Conservation (phyloP, 768 basidiomycete genomes). For the Hydnomerulius pinastri region DNA sequence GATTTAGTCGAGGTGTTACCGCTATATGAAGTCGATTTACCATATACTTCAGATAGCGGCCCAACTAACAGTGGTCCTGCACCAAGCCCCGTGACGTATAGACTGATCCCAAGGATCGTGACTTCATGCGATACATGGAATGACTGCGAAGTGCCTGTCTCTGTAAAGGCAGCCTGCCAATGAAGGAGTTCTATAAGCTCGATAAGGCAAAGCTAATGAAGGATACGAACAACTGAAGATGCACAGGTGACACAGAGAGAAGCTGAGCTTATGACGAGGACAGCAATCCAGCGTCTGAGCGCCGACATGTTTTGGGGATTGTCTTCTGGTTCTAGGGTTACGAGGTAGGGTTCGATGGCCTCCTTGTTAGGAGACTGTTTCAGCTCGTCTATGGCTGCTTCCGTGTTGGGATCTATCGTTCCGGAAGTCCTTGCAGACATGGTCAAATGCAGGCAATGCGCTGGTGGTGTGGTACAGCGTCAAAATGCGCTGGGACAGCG, state of each 20-base stretch:
- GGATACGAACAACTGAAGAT: slow-evolving; percentile 53
- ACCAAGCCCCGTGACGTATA: slow-evolving; percentile 45
- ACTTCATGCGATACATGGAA: slow-evolving; percentile 58
- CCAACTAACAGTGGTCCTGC: slow-evolving; percentile 38
- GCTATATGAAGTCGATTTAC: slow-evolving; percentile 8
- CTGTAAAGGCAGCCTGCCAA: slow-evolving; percentile 60
- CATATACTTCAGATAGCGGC: slow-evolving; percentile 43
- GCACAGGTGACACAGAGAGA: slow-evolving; percentile 55
- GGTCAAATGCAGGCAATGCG: neutral
- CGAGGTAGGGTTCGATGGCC: slow-evolving; percentile 21
- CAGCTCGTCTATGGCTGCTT: slow-evolving; percentile 6
- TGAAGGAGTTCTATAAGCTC: neutral
- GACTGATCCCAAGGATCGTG: slow-evolving; percentile 47
- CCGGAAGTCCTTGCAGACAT: slow-evolving; percentile 10
- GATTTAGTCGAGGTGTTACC: neutral
- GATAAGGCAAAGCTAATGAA: neutral
- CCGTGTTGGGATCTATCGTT: slow-evolving; percentile 6
- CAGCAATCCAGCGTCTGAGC: slow-evolving; percentile 49
- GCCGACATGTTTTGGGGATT: slow-evolving; percentile 43
- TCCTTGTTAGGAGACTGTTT: slow-evolving; percentile 1
- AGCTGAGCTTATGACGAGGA: slow-evolving; percentile 47
- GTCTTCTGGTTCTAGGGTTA: slow-evolving; percentile 43
- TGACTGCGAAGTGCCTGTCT: slow-evolving; percentile 51
- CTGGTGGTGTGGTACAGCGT: neutral
- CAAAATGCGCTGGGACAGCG: neutral